Base-by-base conservation (phyloP, 2,329 filamentous ascomycete genomes). In the Fusarium liriodendri region DNA sequence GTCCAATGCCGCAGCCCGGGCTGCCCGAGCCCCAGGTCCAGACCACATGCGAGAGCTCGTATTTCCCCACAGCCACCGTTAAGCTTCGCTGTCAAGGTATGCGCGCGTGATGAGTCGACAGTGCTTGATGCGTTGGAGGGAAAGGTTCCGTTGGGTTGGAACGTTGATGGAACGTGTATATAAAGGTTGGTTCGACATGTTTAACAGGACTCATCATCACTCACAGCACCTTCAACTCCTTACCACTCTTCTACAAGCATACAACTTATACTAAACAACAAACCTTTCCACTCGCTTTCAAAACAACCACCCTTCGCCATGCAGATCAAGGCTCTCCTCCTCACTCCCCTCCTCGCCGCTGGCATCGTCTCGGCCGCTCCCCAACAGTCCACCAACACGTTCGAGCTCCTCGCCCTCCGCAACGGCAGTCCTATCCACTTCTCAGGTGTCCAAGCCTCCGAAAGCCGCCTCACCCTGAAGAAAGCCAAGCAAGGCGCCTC, bases 341-440 rank as follows among this genome's bases (percentile, higher is more conserved):
- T 79, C 52, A 72, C 74, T 65, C 73, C 77, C 64, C 72, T 79
- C 71, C 50, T 76, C 58, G 73, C 77, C 60, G 73, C 76, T 25
- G 77, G 79, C 74, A 63, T 80, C 65, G 76, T 74, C 70, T 61
- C 79, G n/a, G 79, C 80, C 59, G 72, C 74, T 27, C 76, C 79
- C 64, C 67, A 61, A 37, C 69, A 75, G 40, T 69, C 47, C 27
- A 52, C 76, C 45, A 79, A 81, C 55, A 78, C 80, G 62, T 91
- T 91, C 78, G 80, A 82, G 72, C 68, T 90, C 66, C 81, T 89
- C 77, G 80, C 87, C 66, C 84, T 90, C 64, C 85, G 84, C 69
- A 87, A 88, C 35, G 86, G 83, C 73, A 86, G 82, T 64, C 79
- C 76, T 3, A 82, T 91, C 27, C 89, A 91, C 74, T 85, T 85